Conservation (phyloP, 2,329 filamentous ascomycete species). For the Stachybotrys echinatus region DNA sequence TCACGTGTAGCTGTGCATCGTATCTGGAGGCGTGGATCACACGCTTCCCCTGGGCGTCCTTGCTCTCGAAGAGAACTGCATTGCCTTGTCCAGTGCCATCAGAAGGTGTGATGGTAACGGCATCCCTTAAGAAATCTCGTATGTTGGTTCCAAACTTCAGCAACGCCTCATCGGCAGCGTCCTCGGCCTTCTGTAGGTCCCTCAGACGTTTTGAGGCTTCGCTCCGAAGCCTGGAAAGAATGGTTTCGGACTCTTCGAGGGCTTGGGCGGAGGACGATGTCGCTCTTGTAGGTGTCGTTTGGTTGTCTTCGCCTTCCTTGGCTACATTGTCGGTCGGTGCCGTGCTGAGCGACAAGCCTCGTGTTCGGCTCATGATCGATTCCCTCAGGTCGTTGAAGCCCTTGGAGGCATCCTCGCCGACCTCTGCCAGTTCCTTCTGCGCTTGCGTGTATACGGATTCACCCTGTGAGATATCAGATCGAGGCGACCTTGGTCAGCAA, state of each 20-base stretch:
- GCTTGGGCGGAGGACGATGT: slow-evolving; percentile 38
- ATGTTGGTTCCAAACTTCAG: slow-evolving; percentile 88
- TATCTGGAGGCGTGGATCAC: slow-evolving; percentile 93
- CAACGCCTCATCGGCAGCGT: slow-evolving; percentile 92
- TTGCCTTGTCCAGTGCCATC: slow-evolving; percentile 45
- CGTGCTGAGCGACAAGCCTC: slow-evolving; percentile 62
- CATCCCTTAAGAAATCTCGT: slow-evolving; percentile 82
- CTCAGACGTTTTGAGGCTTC: slow-evolving; percentile 81
- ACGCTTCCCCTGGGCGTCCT: slow-evolving; percentile 81
- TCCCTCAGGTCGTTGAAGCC: slow-evolving; percentile 68
- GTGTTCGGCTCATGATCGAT: slow-evolving; percentile 66
- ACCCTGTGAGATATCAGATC: slow-evolving; percentile 44
- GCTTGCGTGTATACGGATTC: slow-evolving; percentile 80
- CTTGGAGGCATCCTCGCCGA: slow-evolving; percentile 75
- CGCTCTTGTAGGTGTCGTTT: slow-evolving; percentile 40
- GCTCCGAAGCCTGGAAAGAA: slow-evolving; percentile 69
- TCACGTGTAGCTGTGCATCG: slow-evolving; percentile 92
- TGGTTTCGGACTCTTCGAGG: slow-evolving; percentile 47
- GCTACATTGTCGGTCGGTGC: slow-evolving; percentile 22
- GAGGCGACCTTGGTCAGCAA: background rate
- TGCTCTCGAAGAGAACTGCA: slow-evolving; percentile 85
- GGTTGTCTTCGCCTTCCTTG: slow-evolving; percentile 27
- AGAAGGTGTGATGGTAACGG: slow-evolving; percentile 80
- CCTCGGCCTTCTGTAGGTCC: slow-evolving; percentile 86
- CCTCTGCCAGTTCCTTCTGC: slow-evolving; percentile 74